phyloP scores from a whole-genome alignment of 1,139 yeast species.

The Blastobotrys capitulatus region DNA sequence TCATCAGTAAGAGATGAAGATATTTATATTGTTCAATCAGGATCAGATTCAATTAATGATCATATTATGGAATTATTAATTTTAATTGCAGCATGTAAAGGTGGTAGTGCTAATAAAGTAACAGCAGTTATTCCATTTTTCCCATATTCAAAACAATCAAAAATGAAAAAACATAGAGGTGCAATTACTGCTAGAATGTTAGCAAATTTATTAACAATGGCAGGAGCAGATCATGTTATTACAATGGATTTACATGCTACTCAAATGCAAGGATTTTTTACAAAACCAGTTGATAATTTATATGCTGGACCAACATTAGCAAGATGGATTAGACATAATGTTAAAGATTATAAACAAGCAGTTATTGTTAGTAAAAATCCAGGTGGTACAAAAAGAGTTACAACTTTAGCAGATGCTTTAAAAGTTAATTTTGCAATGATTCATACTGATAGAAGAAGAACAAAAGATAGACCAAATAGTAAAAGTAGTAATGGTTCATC shows the following conservation, averaged over 20 bases:
- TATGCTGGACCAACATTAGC: conserved; percentile 97
- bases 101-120: conserved; percentile 94
- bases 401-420: conserved; percentile 91
- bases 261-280: conserved; percentile 98
- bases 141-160: conserved; percentile 95
- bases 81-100: conserved; percentile 89
- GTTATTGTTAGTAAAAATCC: conserved; percentile 94
- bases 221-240: conserved; percentile 98
- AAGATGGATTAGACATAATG: conserved; percentile 90
- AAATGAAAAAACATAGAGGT: conserved; percentile 98
- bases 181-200: conserved; percentile 99
- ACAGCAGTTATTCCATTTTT: conserved; percentile 97
- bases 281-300: conserved; percentile 93
- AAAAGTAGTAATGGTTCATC: background rate
- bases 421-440: conserved; percentile 98
- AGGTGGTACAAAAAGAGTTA: conserved; percentile 97
- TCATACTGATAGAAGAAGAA: conserved; percentile 94
- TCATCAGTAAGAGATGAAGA: conserved; percentile 94
- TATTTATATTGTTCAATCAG: conserved; percentile 91
- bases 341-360: conserved; percentile 75
- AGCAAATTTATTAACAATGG: conserved; percentile 91
- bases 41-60: conserved; percentile 84
- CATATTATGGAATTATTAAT: conserved; percentile 95
- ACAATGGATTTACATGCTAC: conserved; percentile 98
- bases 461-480: conserved; percentile 48